Base-by-base conservation (phyloP, 139 green algal species). In the Ettlia oleoabundans region DNA sequence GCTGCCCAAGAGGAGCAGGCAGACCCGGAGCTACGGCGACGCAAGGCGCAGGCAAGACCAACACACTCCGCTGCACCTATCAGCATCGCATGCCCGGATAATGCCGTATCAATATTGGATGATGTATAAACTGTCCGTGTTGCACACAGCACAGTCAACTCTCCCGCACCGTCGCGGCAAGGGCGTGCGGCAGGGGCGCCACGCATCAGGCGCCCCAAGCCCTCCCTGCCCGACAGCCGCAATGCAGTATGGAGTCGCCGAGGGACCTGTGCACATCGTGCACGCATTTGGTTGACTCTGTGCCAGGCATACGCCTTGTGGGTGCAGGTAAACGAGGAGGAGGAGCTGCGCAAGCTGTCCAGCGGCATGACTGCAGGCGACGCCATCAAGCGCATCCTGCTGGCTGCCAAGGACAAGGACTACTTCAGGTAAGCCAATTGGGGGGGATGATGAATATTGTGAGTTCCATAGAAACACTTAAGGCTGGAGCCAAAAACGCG, bases 331-430 rank as follows among this genome's bases (percentile, higher is more conserved):
- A 67, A 8, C 41, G 73, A 80, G 13, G 84, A 86, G 24, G 43
- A 76, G 0, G 26, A 38, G n/a, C 63, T 81, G 78, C 71, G 84
- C 32, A 76, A 67, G 43, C 37, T 77, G 40, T 33, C 18, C 32
- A 69, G 51, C 1, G 42, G 64, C 22, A 89, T 89, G 87, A 85
- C 81, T 2, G 78, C 78, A 0, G 55, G 47, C 10, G 89, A 93
- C n/a, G 86, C 85, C 6, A 90, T 94, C 28, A 69, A 89, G 53
- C 82, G 88, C n/a, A 92, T 96, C 28, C 85, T 95, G 33, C 80
- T 90, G 15, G 86, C 87, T 32, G 85, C 86, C 69, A 90, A 92
- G 33, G 88, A 93, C 66, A 88, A 87, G n/a, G 92, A 96, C 52
- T 96, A 92, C 81, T 95, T 96, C 68, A 82, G 89, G 86, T 87